Evolutionary conservation across 257 asterid species (phyloP).

Genomic region (Ajuga chamaepitys): DNA sequence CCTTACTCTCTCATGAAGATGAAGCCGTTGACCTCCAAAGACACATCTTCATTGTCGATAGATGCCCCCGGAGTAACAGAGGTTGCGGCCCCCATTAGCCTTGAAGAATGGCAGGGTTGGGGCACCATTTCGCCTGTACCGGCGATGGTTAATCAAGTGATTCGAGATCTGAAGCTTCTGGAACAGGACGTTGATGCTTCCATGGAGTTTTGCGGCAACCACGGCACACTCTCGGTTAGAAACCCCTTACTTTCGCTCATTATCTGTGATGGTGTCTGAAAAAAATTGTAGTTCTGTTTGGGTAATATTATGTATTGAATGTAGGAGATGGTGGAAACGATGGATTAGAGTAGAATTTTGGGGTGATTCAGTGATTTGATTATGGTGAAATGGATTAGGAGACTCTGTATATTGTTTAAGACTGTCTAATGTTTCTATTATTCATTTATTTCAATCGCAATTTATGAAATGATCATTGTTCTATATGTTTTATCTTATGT

Average conservation of each 20-base stretch:
- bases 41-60: slow-evolving; percentile 8
- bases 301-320: not conserved
- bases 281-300: not conserved
- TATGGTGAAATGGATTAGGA: not conserved
- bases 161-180: slow-evolving; percentile 70
- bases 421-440: not conserved
- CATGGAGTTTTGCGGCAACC: slow-evolving; percentile 79
- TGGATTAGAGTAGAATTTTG: not conserved
- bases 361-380: not conserved
- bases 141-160: slow-evolving; percentile 62
- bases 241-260: not conserved
- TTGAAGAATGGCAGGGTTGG: slow-evolving; percentile 93
- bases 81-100: slow-evolving; percentile 39
- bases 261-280: not conserved
- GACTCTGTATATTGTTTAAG: not conserved
- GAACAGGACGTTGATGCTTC: slow-evolving; percentile 40
- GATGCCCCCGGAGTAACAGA: slow-evolving; percentile 13
- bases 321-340: not conserved
- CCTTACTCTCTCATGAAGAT: slow-evolving; percentile 21
- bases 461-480: not conserved
- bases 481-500: not conserved
- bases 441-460: not conserved
- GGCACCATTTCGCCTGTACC: slow-evolving; percentile 78
- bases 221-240: slow-evolving; percentile 63
- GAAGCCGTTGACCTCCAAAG: slow-evolving; percentile 19